phyloP scores from a whole-genome alignment of 164 flowering plant species.

The Chimonanthus praecox region DNA sequence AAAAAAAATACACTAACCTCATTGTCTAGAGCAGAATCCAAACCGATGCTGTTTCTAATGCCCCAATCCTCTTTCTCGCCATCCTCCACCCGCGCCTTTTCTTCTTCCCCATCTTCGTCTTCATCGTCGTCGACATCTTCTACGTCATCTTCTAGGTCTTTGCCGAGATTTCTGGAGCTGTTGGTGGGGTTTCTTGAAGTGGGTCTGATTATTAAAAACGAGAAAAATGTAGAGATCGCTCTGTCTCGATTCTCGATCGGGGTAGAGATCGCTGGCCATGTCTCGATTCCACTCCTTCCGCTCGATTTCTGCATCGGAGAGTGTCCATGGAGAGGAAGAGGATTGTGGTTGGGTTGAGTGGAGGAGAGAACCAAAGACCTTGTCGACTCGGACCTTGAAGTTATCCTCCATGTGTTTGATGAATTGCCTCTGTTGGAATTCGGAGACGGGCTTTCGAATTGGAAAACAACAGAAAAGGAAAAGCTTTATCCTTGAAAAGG shows the following conservation, averaged over 20 bases:
- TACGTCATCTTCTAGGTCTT: constrained; percentile 28
- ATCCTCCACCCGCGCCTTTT: constrained; percentile 13
- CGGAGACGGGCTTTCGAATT: background rate
- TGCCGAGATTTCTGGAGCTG: constrained; percentile 10
- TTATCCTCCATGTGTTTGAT: constrained; percentile 56
- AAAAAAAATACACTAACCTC: constrained; percentile 46
- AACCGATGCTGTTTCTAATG: constrained; percentile 58
- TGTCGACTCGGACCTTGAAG: constrained; percentile 66
- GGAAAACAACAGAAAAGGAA: background rate
- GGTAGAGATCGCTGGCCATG: constrained; percentile 3
- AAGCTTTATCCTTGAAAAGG: background rate
- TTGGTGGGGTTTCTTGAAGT: background rate
- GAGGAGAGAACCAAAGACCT: constrained; percentile 53
- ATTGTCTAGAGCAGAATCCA: constrained; percentile 68
- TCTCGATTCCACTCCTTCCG: constrained; percentile 52
- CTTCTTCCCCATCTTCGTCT: constrained; percentile 16
- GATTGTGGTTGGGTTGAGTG: constrained; percentile 17
- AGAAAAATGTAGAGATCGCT: too few species aligned
- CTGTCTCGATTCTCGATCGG: too few species aligned
- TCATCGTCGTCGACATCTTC: constrained; percentile 30
- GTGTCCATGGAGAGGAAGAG: constrained; percentile 51
- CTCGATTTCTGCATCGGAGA: constrained; percentile 56
- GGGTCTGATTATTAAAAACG: too few species aligned
- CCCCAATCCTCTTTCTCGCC: constrained; percentile 56
- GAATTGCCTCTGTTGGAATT: background rate